Conservation (phyloP, 208 protist genomes). For the Leishmania arabica region DNA sequence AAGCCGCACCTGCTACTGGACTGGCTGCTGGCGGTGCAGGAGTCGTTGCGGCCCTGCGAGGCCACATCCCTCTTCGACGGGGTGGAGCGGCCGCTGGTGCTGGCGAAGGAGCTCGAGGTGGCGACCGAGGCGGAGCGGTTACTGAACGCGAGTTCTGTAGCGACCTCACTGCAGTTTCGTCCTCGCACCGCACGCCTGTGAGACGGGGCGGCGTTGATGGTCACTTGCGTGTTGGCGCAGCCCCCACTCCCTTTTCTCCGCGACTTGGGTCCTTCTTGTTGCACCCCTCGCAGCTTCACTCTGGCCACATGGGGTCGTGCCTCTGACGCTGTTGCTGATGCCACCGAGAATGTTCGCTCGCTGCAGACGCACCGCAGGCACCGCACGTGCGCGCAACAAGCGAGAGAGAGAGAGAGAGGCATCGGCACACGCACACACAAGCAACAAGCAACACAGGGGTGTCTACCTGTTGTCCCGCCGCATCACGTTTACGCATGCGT, state of each 20-base stretch:
- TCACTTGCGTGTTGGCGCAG: not conserved
- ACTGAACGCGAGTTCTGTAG: slow-evolving; percentile 33
- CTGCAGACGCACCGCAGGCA: not conserved
- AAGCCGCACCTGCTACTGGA: slow-evolving; percentile 16
- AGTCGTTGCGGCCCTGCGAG: slow-evolving; percentile 27
- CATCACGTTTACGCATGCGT: not conserved
- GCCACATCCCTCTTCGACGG: slow-evolving; percentile 45
- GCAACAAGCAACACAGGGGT: not conserved
- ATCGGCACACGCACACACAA: not conserved
- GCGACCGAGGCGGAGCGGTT: slow-evolving; percentile 48
- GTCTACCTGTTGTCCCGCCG: not conserved
- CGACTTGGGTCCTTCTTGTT: not conserved
- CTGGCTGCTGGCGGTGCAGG: slow-evolving; percentile 21
- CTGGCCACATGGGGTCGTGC: not conserved
- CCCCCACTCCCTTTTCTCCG: not conserved
- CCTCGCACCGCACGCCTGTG: not conserved
- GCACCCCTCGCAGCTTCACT: not conserved
- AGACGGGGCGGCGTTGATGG: not conserved
- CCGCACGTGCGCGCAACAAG: not conserved
- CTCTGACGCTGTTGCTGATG: not conserved
- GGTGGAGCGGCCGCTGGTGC: slow-evolving; percentile 45
- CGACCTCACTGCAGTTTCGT: slow-evolving; percentile 55
- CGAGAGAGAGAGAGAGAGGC: not conserved
- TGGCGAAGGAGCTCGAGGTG: slow-evolving; percentile 46
- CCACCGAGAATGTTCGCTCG: not conserved